Conservation (phyloP, 305 asterid species). For the Euphrasia arctica region DNA sequence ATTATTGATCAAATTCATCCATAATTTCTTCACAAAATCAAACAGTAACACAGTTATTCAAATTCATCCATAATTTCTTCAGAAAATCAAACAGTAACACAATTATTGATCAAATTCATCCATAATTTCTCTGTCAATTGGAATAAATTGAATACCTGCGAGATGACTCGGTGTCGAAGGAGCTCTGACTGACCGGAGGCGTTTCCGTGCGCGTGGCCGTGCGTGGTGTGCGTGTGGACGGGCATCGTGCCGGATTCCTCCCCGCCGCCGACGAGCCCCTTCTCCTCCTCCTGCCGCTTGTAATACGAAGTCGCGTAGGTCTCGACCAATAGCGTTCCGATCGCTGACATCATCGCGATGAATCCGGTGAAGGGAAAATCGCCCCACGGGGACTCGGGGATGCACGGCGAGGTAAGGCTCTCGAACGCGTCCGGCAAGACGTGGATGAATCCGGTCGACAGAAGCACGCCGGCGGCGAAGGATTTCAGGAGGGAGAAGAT, state of each 20-base stretch:
- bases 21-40: no score
- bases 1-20: no score
- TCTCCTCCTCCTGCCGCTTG: conserved; percentile 27
- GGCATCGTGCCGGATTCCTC: conserved; percentile 18
- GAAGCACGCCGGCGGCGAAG: conserved; percentile 53
- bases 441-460: conserved; percentile 50
- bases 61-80: no score
- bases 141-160: conserved; percentile 21
- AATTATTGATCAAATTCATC: no score
- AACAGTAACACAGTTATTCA: background rate
- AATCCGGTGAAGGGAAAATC: conserved; percentile 47
- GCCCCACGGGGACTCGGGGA: conserved; percentile 32
- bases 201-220: no score
- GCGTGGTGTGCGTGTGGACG: no score
- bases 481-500: conserved; percentile 37
- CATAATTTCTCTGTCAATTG: no score
- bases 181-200: conserved; percentile 6
- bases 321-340: conserved; percentile 42
- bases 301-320: conserved; percentile 35
- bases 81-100: no score
- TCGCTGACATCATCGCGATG: conserved; percentile 46
- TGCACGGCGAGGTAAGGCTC: conserved; percentile 40
- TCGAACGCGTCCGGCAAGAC: conserved; percentile 53
- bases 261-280: background rate
- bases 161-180: conserved; percentile 36